Conservation (phyloP, 192 early-diverging fungal species). For the Coemansia brasiliensis region DNA sequence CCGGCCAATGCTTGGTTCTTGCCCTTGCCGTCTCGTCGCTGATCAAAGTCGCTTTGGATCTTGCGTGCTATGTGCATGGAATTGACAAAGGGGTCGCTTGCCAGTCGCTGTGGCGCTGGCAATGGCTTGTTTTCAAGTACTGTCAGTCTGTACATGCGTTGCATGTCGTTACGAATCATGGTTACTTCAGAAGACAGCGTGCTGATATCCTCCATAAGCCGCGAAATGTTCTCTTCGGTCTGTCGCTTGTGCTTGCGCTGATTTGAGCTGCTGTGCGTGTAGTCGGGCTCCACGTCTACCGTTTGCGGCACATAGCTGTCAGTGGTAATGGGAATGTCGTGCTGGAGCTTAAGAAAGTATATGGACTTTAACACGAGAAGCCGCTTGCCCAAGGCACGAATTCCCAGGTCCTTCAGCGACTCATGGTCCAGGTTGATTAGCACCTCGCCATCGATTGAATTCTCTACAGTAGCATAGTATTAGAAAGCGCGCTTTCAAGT, state of each 20-base stretch:
- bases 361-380: constrained; percentile 88
- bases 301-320: constrained; percentile 85
- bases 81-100: constrained; percentile 35
- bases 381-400: constrained; percentile 83
- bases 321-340: constrained; percentile 75
- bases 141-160: constrained; percentile 48
- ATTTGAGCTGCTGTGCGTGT: constrained; percentile 36
- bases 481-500: not conserved
- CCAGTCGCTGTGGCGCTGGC: constrained; percentile 29
- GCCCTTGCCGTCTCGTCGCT: constrained; percentile 30
- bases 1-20: constrained; percentile 1
- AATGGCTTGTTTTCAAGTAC: constrained; percentile 53
- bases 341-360: constrained; percentile 77
- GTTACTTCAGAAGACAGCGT: constrained; percentile 41
- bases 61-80: constrained; percentile 29
- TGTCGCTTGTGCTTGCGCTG: constrained; percentile 51
- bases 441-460: constrained; percentile 87
- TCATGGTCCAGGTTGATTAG: constrained; percentile 88
- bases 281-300: constrained; percentile 53
- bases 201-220: constrained; percentile 48
- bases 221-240: constrained; percentile 41
- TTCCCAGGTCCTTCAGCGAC: constrained; percentile 83
- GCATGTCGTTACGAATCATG: constrained; percentile 46
- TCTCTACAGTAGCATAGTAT: constrained; percentile 60
- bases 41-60: constrained; percentile 30